Conservation (phyloP, 495 filamentous ascomycete genomes). For the Penicillium parvum region DNA sequence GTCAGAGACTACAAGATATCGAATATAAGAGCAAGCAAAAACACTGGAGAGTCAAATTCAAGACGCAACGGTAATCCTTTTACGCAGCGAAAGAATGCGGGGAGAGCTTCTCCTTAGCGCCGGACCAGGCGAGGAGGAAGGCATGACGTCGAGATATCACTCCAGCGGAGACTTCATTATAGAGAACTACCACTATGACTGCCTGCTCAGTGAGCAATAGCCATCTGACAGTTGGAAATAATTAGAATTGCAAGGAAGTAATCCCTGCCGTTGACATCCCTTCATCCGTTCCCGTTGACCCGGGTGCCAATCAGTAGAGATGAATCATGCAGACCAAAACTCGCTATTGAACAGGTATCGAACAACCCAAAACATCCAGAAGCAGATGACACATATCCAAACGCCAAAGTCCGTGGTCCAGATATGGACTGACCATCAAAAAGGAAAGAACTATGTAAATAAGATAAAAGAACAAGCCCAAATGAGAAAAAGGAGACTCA, state of each 20-base stretch:
- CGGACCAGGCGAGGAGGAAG: too few species aligned
- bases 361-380: constrained; percentile 10
- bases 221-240: too few species aligned
- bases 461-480: not conserved
- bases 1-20: too few species aligned
- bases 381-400: not conserved
- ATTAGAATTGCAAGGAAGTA: too few species aligned
- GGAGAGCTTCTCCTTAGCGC: constrained; percentile 18
- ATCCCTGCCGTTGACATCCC: constrained; percentile 11
- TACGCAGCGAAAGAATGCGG: constrained; percentile 12
- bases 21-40: too few species aligned
- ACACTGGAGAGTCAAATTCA: too few species aligned
- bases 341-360: constrained; percentile 20
- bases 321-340: constrained; percentile 7
- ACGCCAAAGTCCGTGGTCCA: not conserved
- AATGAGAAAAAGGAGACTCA: constrained; percentile 7
- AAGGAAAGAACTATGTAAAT: constrained; percentile 1
- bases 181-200: too few species aligned
- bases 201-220: too few species aligned
- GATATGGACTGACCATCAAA: constrained; percentile 3
- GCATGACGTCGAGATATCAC: too few species aligned
- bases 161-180: constrained; percentile 7
- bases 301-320: constrained; percentile 10
- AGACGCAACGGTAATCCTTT: too few species aligned
- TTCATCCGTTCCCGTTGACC: constrained; percentile 27